Percentiles rank a stretch among this genome's conserved stretches.
Conservation (phyloP, 1,139 yeast genomes). For the Yamadazyma siamensis region DNA sequence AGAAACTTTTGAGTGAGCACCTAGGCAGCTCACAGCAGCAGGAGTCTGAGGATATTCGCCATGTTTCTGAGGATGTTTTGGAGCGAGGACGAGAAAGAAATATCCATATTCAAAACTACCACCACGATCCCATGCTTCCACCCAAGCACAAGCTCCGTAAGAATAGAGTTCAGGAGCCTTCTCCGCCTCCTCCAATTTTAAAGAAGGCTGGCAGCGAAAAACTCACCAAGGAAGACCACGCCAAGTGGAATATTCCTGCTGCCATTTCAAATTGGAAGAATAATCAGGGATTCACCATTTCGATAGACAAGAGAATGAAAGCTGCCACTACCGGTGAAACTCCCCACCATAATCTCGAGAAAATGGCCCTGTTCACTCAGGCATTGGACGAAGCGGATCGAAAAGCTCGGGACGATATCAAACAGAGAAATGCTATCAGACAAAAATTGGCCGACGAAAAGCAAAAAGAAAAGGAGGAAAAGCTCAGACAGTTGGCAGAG, state of each 20-base stretch:
- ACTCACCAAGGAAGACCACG: conserved; percentile 73
- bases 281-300: conserved; percentile 84
- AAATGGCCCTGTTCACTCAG: conserved; percentile 60
- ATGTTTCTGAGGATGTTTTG: conserved; percentile 16
- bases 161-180: conserved; percentile 60
- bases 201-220: conserved; percentile 22
- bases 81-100: conserved; percentile 19
- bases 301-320: conserved; percentile 72
- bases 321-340: conserved; percentile 37
- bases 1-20: conserved; percentile 19
- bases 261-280: conserved; percentile 96
- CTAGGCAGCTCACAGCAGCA: conserved; percentile 15
- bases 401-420: conserved; percentile 69
- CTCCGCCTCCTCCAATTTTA: conserved; percentile 60
- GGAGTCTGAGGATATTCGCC: conserved; percentile 19
- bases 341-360: conserved; percentile 48
- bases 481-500: conserved; percentile 56
- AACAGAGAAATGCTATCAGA: conserved; percentile 54
- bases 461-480: conserved; percentile 56
- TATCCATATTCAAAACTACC: conserved; percentile 32
- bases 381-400: conserved; percentile 77
- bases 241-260: conserved; percentile 85
- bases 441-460: conserved; percentile 54
- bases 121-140: conserved; percentile 86
- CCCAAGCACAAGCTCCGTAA: conserved; percentile 74